These are phyloP conservation scores for Hydrangea macrophylla DNA, from an alignment of 148 eudicot genomes.

Conservation along the genomic window DNA sequence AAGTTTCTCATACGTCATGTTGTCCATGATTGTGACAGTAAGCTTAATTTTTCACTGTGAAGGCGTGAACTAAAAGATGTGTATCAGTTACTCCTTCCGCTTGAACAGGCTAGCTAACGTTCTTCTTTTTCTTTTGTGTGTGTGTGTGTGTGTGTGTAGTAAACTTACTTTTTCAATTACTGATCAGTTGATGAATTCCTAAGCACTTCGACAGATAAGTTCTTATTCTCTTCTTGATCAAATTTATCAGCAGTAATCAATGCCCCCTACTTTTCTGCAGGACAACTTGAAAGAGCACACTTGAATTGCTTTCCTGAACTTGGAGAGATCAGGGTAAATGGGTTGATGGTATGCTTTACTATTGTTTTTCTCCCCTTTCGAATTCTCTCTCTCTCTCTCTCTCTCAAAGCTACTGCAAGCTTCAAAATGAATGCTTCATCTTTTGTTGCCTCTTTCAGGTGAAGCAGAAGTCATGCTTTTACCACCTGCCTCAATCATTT, in stretches of 20 bases:
- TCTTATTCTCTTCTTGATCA: background rate
- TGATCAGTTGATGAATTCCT: background rate
- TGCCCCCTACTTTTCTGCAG: slow-evolving; percentile 29
- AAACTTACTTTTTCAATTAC: background rate
- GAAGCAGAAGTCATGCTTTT: slow-evolving; percentile 38
- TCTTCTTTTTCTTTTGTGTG: background rate
- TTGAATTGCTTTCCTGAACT: slow-evolving; percentile 49
- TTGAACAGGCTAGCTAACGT: background rate
- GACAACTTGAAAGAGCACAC: slow-evolving; percentile 57
- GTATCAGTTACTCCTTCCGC: background rate
- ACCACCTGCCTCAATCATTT: slow-evolving; percentile 53
- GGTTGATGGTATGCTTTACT: slow-evolving; percentile 38
- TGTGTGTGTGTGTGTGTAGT: background rate
- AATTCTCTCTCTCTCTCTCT: background rate
- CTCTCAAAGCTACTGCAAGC: background rate
- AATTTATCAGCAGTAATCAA: slow-evolving; percentile 10
- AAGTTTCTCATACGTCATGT: background rate
- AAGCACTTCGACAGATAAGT: background rate
- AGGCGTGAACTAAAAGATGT: background rate
- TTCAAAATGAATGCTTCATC: background rate
- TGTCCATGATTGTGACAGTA: background rate
- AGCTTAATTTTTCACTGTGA: background rate
- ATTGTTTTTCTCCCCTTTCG: background rate
- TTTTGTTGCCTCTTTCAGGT: slow-evolving; percentile 39
- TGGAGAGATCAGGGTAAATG: slow-evolving; percentile 44